Base-by-base conservation (phyloP, 495 filamentous ascomycete species). In the Paragyromitra xinjiangensis region DNA sequence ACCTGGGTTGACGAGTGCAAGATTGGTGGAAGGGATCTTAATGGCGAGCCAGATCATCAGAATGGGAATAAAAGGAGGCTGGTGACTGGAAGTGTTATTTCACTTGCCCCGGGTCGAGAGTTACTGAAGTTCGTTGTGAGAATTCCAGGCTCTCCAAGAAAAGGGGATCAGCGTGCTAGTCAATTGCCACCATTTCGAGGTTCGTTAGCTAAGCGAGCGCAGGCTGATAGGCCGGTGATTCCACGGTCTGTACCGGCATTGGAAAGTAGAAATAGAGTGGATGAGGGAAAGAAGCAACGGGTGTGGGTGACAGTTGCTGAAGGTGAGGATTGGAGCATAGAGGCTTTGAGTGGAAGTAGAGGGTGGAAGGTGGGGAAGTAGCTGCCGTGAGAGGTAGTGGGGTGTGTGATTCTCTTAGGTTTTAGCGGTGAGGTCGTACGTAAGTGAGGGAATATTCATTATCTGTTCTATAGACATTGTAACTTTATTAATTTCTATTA, bases 311-410 rank as follows among this genome's bases (percentile, higher is more conserved):
- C 19, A 56, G 3, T 56, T 56, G 53, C 53, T 8, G 53, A 12
- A 9, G 53, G 53, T 5, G 26, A 56, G 11, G 53, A 56, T 22
- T 56, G 53, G 53, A 29, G 53, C 1, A 24, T 56, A 56, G 53
- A 56, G 22, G 53, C 53, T 56, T 56, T 56, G 53, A 56, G 53
- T 9, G 53, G 53, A 26, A 56, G 53, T 29, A 56, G 12, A 56
- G 53, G 22, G 24, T 56, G 53, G 53, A 22, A 56, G 9, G 22
- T 56, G 19, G 53, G 24, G 53, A 26, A 48, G 11, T 29, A 26
- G 53, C 4, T 56, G 24, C 2, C 1, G 12, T 22, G 2, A 56
- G 11, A 56, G 53, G 19, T 56, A 12, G 53, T 22, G 22, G 24
- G 26, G 9, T 1, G 51, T 8, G 19, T 12, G 53, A 56, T 22